Conservation (phyloP, 106 monocot species). For the Phalaenopsis equestris region DNA sequence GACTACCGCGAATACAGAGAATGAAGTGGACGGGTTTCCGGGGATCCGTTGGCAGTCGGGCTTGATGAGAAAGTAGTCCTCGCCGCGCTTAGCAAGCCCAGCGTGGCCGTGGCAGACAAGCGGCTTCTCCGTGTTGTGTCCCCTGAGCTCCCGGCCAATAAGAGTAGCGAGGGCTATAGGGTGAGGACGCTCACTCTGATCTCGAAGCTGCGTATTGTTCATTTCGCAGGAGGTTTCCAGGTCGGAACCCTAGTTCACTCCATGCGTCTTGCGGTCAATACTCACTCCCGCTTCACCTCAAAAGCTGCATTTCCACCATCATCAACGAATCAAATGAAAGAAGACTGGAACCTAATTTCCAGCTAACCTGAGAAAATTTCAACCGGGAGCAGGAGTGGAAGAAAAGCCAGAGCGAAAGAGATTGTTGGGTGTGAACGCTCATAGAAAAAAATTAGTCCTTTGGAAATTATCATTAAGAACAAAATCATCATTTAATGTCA, state of each 20-base stretch:
- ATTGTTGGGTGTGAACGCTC: background rate
- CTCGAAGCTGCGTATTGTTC: slow-evolving; percentile 22
- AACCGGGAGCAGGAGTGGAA: background rate
- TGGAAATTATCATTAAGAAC: no score
- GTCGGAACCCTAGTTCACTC: slow-evolving; percentile 6
- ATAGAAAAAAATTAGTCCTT: background rate
- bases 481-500: no score
- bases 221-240: slow-evolving; percentile 4
- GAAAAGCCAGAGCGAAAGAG: background rate
- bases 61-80: slow-evolving; percentile 78
- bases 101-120: slow-evolving; percentile 58
- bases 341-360: background rate
- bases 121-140: slow-evolving; percentile 42
- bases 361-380: background rate
- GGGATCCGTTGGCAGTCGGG: slow-evolving; percentile 59
- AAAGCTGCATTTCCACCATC: background rate
- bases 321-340: background rate
- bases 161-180: slow-evolving; percentile 77
- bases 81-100: slow-evolving; percentile 81
- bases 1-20: slow-evolving; percentile 90
- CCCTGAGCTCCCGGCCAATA: slow-evolving; percentile 84
- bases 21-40: slow-evolving; percentile 55
- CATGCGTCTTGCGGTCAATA: background rate
- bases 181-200: slow-evolving; percentile 28
- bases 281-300: background rate